A percentile compares a stretch with the other conserved stretches of the same genome.
These are phyloP conservation scores for Fusarium equiseti DNA, from an alignment of 2,329 filamentous ascomycete genomes.

Conservation along the genomic window DNA sequence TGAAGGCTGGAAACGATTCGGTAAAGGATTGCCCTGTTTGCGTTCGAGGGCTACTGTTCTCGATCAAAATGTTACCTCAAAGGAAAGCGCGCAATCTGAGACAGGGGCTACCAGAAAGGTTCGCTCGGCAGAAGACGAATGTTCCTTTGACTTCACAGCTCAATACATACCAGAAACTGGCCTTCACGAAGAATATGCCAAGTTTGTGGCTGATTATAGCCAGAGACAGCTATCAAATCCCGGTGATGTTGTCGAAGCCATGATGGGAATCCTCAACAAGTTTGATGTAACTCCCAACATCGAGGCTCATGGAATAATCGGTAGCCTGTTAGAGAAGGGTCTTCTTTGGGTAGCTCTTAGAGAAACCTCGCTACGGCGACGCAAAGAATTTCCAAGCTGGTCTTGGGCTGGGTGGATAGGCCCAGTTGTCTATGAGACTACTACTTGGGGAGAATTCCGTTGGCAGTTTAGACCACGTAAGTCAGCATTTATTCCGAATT, in stretches of 20 bases:
- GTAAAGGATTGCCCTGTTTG: not conserved
- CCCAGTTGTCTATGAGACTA: not conserved
- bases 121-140: not conserved
- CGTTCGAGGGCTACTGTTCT: not conserved
- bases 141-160: not conserved
- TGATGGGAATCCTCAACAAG: not conserved
- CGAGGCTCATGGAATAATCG: not conserved
- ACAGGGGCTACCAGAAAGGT: not conserved
- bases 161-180: rapidly evolving
- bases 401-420: not conserved
- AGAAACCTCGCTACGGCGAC: not conserved
- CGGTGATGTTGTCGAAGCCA: not conserved
- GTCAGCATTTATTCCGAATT: rapidly evolving
- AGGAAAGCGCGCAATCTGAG: rapidly evolving
- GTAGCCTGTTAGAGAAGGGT: rapidly evolving
- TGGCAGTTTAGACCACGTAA: not conserved
- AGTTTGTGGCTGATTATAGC: not conserved
- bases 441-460: not conserved
- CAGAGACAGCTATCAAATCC: not conserved
- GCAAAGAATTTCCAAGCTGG: not conserved
- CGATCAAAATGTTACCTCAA: rapidly evolving
- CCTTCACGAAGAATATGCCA: not conserved
- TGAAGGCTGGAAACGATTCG: not conserved
- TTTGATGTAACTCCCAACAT: not conserved
- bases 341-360: not conserved